Evolutionary conservation across 768 basidiomycete species (phyloP).

Genomic region (Tubosaeta brunneosetosa): DNA sequence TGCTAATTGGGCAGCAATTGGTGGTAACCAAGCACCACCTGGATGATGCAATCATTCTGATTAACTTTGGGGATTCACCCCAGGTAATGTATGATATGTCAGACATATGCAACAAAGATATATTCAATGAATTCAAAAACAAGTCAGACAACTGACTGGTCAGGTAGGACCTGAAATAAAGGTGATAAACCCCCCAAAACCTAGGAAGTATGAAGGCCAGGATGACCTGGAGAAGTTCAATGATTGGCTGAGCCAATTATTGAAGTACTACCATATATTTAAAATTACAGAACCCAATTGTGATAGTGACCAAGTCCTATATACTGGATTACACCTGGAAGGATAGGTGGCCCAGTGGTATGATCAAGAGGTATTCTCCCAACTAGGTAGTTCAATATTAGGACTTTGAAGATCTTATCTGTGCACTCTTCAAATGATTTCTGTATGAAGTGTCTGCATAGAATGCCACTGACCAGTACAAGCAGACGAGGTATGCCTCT

Average conservation of each 20-base stretch:
- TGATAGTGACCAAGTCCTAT: neutral
- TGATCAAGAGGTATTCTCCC: neutral
- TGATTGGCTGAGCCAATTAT: neutral
- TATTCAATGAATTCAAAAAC: neutral
- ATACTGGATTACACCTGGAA: neutral
- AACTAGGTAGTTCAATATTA: neutral
- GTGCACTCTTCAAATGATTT: neutral
- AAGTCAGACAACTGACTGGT: neutral
- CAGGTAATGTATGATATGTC: neutral
- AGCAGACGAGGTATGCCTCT: constrained; percentile 14
- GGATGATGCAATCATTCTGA: too few relatives aligned
- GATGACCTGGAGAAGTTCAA: neutral
- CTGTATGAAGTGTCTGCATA: neutral
- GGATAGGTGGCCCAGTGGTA: neutral
- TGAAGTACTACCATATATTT: neutral
- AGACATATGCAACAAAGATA: neutral
- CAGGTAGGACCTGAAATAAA: neutral
- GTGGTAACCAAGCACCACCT: too few relatives aligned
- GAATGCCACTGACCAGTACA: neutral
- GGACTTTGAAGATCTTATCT: neutral
- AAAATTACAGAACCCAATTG: neutral
- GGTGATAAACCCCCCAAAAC: neutral
- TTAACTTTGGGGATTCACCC: neutral
- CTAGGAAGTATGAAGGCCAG: neutral
- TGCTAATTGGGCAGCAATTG: too few relatives aligned